These are phyloP conservation scores for Irpex rosettiformis DNA, from an alignment of 1,284 basidiomycete genomes.

Conservation along the genomic window DNA sequence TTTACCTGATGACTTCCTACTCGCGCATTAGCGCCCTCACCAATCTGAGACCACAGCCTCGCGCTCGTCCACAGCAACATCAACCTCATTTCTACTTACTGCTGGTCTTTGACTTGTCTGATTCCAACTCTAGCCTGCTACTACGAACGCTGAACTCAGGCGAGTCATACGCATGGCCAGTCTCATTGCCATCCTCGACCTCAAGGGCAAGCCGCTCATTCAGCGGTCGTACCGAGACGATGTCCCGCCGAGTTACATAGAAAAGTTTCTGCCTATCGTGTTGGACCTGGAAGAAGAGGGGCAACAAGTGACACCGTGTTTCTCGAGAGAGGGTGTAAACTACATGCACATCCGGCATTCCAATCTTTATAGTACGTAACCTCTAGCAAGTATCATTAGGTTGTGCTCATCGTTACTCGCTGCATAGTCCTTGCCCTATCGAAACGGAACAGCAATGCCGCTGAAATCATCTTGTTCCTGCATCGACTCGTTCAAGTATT, in stretches of 20 bases:
- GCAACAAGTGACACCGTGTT: conserved; percentile 92
- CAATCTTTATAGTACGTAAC: conserved; percentile 86
- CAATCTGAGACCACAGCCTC: neutral
- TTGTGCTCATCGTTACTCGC: conserved; percentile 2
- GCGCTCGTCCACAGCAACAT: neutral
- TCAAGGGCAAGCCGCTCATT: conserved; percentile 98
- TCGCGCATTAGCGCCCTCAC: neutral
- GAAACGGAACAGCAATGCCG: conserved; percentile 94
- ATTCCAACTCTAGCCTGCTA: neutral
- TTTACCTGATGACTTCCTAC: neutral
- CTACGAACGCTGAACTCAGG: neutral
- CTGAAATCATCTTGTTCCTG: conserved; percentile 95
- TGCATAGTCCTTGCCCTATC: conserved; percentile 89
- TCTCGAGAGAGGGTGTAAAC: conserved; percentile 91
- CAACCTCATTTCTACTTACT: neutral
- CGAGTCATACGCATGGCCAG: conserved; percentile 40
- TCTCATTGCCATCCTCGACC: conserved; percentile 92
- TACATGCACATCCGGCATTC: conserved; percentile 99
- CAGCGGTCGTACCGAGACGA: conserved; percentile 98
- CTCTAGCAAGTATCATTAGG: neutral
- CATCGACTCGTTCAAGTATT: conserved; percentile 89
- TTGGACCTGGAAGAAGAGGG: conserved; percentile 98
- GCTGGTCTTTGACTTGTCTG: neutral
- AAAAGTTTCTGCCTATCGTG: conserved; percentile 91
- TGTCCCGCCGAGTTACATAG: conserved; percentile 84